phyloP scores from a whole-genome alignment of 2,329 filamentous ascomycete genomes.

The Botryosphaeria dothidea region DNA sequence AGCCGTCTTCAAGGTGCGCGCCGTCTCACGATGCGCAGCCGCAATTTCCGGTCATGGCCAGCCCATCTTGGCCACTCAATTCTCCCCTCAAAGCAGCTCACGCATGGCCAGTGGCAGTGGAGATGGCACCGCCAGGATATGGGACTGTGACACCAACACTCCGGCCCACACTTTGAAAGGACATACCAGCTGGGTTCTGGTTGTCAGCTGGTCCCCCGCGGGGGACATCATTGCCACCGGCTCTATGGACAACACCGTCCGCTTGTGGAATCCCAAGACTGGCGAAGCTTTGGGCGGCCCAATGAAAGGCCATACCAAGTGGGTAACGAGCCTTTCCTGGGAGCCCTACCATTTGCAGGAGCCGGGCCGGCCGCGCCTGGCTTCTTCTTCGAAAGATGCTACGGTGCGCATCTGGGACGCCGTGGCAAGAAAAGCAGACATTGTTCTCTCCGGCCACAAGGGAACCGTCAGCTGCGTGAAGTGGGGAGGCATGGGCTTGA shows the following conservation, averaged over 20 bases:
- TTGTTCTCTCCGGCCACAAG: conserved; percentile 85
- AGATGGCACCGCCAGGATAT: conserved; percentile 87
- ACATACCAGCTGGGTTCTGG: conserved; percentile 87
- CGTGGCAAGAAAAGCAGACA: conserved; percentile 74
- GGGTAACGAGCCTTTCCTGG: conserved; percentile 86
- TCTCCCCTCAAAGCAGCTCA: conserved; percentile 76
- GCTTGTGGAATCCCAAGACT: conserved; percentile 83
- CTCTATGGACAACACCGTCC: conserved; percentile 89
- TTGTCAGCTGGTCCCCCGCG: conserved; percentile 84
- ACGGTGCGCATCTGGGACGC: conserved; percentile 87
- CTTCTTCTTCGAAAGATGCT: conserved; percentile 84
- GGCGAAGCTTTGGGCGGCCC: conserved; percentile 71
- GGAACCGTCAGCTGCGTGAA: conserved; percentile 85
- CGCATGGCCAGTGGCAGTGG: conserved; percentile 85
- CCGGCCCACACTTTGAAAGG: conserved; percentile 83
- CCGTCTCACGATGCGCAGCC: conserved; percentile 85
- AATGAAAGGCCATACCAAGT: conserved; percentile 84
- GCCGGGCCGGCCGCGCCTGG: conserved; percentile 72
- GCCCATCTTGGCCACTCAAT: conserved; percentile 82
- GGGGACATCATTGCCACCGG: conserved; percentile 80
- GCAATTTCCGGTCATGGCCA: conserved; percentile 89
- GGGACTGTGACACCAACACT: conserved; percentile 93
- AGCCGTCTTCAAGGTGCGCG: conserved; percentile 89
- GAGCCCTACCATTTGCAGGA: conserved; percentile 87
- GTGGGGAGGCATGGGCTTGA: conserved; percentile 82